phyloP scores from a whole-genome alignment of 306 rosid genomes.

The Lathyrus oleraceus region DNA sequence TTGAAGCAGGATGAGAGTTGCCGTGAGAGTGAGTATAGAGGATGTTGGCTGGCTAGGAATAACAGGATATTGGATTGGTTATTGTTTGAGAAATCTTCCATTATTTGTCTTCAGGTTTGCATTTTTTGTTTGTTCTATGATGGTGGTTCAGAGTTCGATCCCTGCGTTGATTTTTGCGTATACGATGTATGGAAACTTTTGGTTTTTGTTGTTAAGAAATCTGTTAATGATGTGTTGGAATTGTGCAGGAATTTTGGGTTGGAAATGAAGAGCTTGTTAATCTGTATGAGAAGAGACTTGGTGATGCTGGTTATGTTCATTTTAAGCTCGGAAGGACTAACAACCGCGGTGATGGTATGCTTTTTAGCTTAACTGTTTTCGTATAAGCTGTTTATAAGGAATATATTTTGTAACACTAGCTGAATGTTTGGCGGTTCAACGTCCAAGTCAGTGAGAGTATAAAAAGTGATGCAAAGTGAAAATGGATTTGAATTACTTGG shows the following conservation, averaged over 20 bases:
- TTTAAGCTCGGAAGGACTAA: conserved; percentile 87
- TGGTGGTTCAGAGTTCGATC: no score
- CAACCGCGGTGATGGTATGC: conserved; percentile 90
- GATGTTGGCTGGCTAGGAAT: conserved; percentile 73
- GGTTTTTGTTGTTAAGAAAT: background rate
- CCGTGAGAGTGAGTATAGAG: conserved; percentile 75
- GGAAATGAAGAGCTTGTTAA: conserved; percentile 76
- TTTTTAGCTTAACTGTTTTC: no score
- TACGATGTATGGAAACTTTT: background rate
- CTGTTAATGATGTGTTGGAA: conserved; percentile 22
- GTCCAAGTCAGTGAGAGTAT: no score
- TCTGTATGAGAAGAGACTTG: conserved; percentile 71
- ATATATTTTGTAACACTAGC: no score
- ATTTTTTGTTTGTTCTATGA: background rate
- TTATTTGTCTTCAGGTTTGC: conserved; percentile 91
- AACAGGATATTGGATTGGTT: conserved; percentile 76
- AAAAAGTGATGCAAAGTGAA: no score
- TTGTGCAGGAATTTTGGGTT: conserved; percentile 72
- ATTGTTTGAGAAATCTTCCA: conserved; percentile 79
- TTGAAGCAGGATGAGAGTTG: conserved; percentile 60
- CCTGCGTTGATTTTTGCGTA: no score
- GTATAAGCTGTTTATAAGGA: no score
- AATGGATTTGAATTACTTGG: no score
- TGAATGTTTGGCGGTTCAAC: no score
- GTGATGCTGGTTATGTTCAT: conserved; percentile 67